phyloP scores from a whole-genome alignment of 164 flowering plant genomes.

The Vitis cinerea region DNA sequence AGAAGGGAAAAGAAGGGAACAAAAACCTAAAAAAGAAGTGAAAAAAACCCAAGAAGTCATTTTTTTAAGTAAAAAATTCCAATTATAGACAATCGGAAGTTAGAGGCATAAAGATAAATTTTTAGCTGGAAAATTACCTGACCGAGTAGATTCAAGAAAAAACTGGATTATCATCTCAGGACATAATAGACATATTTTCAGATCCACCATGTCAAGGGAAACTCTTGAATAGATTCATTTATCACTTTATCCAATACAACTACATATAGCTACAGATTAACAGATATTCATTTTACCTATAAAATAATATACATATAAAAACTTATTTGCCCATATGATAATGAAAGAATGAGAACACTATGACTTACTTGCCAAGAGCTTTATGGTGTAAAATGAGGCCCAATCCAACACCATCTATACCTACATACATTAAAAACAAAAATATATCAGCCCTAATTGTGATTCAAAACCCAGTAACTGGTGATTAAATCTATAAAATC shows the following conservation, averaged over 20 bases:
- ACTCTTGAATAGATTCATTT: too few relatives aligned
- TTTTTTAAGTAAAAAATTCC: too few relatives aligned
- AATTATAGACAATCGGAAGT: too few relatives aligned
- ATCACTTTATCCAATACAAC: too few relatives aligned
- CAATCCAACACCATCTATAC: conserved; percentile 76
- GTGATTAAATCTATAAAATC: background rate
- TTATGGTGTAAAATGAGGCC: conserved; percentile 77
- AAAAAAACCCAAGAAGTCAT: too few relatives aligned
- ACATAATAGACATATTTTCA: background rate
- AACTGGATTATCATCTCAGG: background rate
- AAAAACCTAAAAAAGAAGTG: too few relatives aligned
- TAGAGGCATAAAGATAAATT: too few relatives aligned
- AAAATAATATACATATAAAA: too few relatives aligned
- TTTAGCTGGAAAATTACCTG: too few relatives aligned
- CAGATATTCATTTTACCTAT: too few relatives aligned
- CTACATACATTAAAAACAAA: conserved; percentile 29
- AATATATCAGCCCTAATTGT: background rate
- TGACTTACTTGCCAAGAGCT: conserved; percentile 70
- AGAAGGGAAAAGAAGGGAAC: too few relatives aligned
- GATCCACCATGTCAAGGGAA: background rate
- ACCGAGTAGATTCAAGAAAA: background rate
- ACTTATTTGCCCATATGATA: background rate
- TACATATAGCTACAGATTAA: background rate
- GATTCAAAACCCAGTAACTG: background rate
- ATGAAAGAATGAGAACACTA: background rate